Conservation (phyloP, 2,329 filamentous ascomycete genomes). For the Septoria linicola region DNA sequence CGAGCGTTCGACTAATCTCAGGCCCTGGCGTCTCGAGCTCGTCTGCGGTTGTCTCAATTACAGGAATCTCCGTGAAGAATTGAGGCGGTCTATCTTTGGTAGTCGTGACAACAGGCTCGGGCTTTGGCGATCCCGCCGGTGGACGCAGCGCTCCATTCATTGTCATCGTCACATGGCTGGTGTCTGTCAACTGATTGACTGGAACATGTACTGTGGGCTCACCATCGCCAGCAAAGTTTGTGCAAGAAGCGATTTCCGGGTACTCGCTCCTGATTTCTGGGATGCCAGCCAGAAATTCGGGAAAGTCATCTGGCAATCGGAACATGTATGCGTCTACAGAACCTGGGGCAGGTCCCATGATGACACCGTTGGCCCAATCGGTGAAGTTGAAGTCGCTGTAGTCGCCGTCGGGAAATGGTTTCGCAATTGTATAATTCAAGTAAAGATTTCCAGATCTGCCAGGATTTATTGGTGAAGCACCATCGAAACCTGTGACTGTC, state of each 20-base stretch:
- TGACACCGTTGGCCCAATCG: constrained; percentile 7
- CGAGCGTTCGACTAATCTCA: background rate
- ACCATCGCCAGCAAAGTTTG: constrained; percentile 12
- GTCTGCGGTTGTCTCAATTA: constrained; percentile 2
- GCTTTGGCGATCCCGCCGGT: constrained; percentile 7
- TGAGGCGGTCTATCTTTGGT: background rate
- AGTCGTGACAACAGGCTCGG: background rate
- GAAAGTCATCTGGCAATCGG: constrained; percentile 8
- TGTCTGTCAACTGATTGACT: constrained; percentile 17
- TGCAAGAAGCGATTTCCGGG: constrained; percentile 9
- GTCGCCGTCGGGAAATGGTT: constrained; percentile 14
- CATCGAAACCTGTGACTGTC: constrained; percentile 5
- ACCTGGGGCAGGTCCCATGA: background rate
- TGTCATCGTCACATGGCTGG: constrained; percentile 14
- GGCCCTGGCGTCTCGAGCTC: background rate
- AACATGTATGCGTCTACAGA: constrained; percentile 16
- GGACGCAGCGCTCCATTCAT: constrained; percentile 4
- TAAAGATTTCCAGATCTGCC: constrained; percentile 1
- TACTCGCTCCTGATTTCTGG: constrained; percentile 9
- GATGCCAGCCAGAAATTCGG: constrained; percentile 8
- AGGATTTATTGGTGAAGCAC: background rate
- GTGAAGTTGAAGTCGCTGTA: constrained; percentile 19
- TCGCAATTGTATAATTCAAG: constrained; percentile 7
- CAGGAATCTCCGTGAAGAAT: background rate
- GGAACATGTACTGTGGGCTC: constrained; percentile 18